phyloP scores from a whole-genome alignment of 176 grass and related monocot genomes.

The Carex cristatella region DNA sequence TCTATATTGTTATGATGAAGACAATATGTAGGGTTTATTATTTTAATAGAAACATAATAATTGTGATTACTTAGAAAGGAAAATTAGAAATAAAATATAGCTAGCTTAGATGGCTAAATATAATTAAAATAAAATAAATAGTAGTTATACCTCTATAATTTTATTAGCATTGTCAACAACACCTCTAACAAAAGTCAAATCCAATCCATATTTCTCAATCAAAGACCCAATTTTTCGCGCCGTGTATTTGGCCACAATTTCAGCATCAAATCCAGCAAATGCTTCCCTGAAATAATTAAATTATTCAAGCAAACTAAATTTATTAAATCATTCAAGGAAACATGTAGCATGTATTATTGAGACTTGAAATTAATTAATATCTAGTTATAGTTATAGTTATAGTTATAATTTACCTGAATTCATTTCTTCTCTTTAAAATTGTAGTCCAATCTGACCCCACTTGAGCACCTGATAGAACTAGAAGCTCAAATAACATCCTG shows the following conservation, averaged over 20 bases:
- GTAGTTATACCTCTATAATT: constrained; percentile 61
- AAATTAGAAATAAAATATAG: too few relatives aligned
- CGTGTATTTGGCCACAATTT: constrained; percentile 61
- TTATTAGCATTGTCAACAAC: constrained; percentile 68
- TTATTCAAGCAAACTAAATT: neutral
- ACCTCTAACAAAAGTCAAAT: constrained; percentile 67
- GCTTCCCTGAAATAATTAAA: constrained; percentile 41
- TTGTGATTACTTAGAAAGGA: neutral
- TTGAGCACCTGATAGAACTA: constrained; percentile 73
- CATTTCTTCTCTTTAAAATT: constrained; percentile 73
- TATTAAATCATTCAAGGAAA: neutral
- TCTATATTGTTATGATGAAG: neutral
- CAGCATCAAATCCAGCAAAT: constrained; percentile 78
- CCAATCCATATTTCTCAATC: constrained; percentile 49
- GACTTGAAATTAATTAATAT: neutral
- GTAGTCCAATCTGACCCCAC: constrained; percentile 87
- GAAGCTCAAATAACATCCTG: constrained; percentile 91
- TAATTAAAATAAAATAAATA: neutral
- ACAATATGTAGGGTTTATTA: neutral
- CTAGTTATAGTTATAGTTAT: neutral
- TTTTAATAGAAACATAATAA: neutral
- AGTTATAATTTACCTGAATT: constrained; percentile 51
- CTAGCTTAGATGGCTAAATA: neutral
- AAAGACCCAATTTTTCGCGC: constrained; percentile 72
- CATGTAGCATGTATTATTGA: neutral